Base-by-base conservation (phyloP, 139 green algal species). In the Coelastrella sp. region DNA sequence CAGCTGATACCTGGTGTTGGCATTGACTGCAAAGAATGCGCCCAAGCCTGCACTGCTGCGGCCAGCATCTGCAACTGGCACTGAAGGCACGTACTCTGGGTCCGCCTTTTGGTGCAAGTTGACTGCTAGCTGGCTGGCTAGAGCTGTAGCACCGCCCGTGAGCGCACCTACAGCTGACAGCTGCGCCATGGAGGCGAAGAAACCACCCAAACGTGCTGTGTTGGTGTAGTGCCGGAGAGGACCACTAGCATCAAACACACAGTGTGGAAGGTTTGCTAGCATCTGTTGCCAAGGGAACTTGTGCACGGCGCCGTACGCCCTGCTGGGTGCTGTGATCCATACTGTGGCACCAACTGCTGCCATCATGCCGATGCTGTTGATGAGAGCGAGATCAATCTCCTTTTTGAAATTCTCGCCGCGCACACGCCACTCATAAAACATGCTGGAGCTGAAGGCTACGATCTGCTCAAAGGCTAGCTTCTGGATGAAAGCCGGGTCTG, bases 401-500 rank as follows among this genome's bases (percentile, higher is more conserved):
- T 91, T 91, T 1, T 60, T 56, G 60, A 94, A 91, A 16, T 16
- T 10, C 17, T 94, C 92, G n/a, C 92, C 76, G 19, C 92, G 59
- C 8, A 91, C 91, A 20, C 91, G 93, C 88, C 93, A 93, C 92
- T 99, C 98, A 90, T 98, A 99, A 32, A 90, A 78, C 73, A 99
- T 89, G 61, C 90, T 95, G 16, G 54, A 83, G 19, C 64, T 80
- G 23, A 97, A 92, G 14, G 98, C 97, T 65, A 99, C 92, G 3
- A 90, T 60, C 89, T 98, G 95, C 94, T 99, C 98, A 71, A 99
- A 92, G 4, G 93, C 82, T 83, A 99, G 83, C 96, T 99, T 99
- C 68, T 98, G 96, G 60, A 98, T 93, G 87, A 99, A 99, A 1
- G 96, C 98, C 0, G 98, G 98, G 93, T 99, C 98, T 10, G 97